phyloP scores from a whole-genome alignment of 768 basidiomycete genomes.

The Austroboletus eburneus region DNA sequence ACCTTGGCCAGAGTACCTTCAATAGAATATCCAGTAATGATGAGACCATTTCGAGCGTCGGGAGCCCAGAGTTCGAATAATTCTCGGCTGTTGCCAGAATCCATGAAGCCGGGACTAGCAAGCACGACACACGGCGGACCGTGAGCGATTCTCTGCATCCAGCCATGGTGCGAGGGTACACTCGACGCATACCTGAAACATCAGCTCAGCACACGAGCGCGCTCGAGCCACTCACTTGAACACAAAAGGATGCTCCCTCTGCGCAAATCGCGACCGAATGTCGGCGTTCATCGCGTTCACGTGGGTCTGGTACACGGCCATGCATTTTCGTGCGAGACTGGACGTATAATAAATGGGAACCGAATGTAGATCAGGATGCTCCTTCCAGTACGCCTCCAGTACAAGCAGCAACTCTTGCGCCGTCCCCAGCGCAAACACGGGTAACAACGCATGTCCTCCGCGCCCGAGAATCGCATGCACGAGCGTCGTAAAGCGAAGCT shows the following conservation, averaged over 20 bases:
- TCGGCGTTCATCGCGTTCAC: slow-evolving; percentile 96
- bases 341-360: slow-evolving; percentile 96
- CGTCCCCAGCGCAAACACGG: slow-evolving; percentile 90
- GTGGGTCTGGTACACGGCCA: slow-evolving; percentile 96
- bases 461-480: slow-evolving; percentile 88
- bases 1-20: slow-evolving; percentile 96
- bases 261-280: slow-evolving; percentile 84
- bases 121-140: slow-evolving; percentile 94
- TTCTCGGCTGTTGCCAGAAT: slow-evolving; percentile 84
- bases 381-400: slow-evolving; percentile 94
- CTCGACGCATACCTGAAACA: slow-evolving; percentile 68
- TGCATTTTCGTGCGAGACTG: slow-evolving; percentile 88
- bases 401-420: slow-evolving; percentile 92
- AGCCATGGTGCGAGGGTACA: slow-evolving; percentile 66
- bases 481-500: slow-evolving; percentile 81
- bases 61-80: slow-evolving; percentile 93
- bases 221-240: slow-evolving; percentile 70
- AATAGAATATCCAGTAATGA: slow-evolving; percentile 94
- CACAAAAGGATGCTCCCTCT: slow-evolving; percentile 95
- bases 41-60: slow-evolving; percentile 88
- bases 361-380: slow-evolving; percentile 87
- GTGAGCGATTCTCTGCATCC: slow-evolving; percentile 86
- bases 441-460: slow-evolving; percentile 91
- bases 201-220: neutral
- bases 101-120: slow-evolving; percentile 93